Base-by-base conservation (phyloP, 805 yeast species). In the Millerozyma miso region DNA sequence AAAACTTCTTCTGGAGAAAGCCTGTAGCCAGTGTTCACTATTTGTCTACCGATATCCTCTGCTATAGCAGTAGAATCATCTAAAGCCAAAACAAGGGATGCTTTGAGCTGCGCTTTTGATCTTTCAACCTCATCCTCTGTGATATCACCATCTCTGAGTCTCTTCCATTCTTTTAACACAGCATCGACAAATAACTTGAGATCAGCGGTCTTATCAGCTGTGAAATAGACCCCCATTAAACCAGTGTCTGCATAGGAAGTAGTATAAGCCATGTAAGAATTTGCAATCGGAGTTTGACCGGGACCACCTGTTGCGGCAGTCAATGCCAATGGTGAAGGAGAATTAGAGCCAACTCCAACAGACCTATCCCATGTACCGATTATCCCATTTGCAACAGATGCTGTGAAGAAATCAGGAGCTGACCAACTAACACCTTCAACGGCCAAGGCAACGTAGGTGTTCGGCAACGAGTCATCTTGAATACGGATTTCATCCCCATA, bases 361-460 rank as follows among this genome's bases (percentile, higher is more conserved):
- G 96, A 83, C 59, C 99, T 81, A 64, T 93, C 98, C 98, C 98
- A 93, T 56, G 89, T 87, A 32, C 99, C 99, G 36, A 93, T 84
- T 44, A 93, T 85, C 8, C 98, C 97, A 69, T 93, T 97, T 4
- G 97, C 95, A 1, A 91, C 96, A 33, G 95, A 76, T 0, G 96
- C 97, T 15, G 95, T 85, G 72, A 89, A 90, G 68, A 90, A 93
- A 62, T 93, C 97, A 8, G 95, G 88, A 2, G 93, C 88, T 31
- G 86, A 84, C 99, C 99, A 93, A 32, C 96, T 84, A 18, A 90
- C 97, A 54, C 99, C 98, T 71, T 93, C 98, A n/a, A 93, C 83
- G 10, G 97, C 93, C 41, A 93, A 69, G 3, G 97, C 99, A 42
- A 90, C 79, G 65, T 93, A 95, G 1, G 97, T 89, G 5, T 81